Evolutionary conservation across 176 grass and related monocot species (phyloP).

Genomic region (Tuctoria greenei): DNA sequence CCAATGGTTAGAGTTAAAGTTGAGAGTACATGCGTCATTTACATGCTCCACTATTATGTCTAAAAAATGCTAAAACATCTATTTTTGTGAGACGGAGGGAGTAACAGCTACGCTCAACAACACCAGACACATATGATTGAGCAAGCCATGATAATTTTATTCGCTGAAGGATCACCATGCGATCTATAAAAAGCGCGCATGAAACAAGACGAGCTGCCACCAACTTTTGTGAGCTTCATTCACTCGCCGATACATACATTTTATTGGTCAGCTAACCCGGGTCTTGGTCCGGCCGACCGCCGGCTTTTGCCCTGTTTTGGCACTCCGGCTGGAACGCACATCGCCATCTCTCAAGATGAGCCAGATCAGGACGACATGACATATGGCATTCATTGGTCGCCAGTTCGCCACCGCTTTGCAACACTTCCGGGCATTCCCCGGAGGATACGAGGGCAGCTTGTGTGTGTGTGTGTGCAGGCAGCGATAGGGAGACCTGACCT

Average conservation of each 20-base stretch:
- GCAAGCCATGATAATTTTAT: neutral
- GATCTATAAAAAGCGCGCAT: neutral
- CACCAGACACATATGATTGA: neutral
- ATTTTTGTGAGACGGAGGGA: no score
- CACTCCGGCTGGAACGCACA: neutral
- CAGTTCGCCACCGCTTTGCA: neutral
- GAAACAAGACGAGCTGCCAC: neutral
- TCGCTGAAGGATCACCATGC: neutral
- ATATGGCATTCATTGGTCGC: neutral
- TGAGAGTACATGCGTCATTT: no score
- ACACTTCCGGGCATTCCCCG: neutral
- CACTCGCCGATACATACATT: neutral
- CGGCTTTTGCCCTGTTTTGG: neutral
- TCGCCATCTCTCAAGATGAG: neutral
- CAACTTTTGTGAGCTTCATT: neutral
- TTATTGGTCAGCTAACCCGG: neutral
- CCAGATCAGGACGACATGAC: neutral
- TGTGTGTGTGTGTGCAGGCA: neutral
- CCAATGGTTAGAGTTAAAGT: no score
- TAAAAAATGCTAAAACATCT: no score
- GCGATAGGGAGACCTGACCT: neutral
- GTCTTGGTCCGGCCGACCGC: neutral
- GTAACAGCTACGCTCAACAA: neutral
- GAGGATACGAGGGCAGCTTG: neutral
- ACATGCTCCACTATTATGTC: no score